phyloP scores from a whole-genome alignment of 352 stramenopile genomes.

The Thalassiosira hispida region DNA sequence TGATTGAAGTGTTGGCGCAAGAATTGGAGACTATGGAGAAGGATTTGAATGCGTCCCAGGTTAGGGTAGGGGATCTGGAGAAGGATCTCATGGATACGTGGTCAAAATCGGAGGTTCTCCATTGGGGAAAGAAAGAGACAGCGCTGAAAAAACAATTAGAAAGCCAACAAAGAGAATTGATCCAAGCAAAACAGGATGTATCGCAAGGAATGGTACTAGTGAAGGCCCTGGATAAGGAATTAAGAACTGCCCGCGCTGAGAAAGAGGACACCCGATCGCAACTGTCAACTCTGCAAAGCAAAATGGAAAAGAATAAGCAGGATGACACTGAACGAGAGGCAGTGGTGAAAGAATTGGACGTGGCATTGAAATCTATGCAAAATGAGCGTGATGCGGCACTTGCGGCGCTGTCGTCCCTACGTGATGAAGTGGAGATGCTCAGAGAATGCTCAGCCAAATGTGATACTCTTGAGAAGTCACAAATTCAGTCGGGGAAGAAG shows the following conservation, averaged over 20 bases:
- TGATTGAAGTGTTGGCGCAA: slow-evolving; percentile 37
- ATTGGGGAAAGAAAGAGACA: not conserved
- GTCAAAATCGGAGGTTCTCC: not conserved
- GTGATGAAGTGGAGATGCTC: slow-evolving; percentile 4
- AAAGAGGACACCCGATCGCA: slow-evolving; percentile 12
- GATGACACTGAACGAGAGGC: not conserved
- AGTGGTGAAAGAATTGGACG: not conserved
- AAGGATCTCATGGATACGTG: not conserved
- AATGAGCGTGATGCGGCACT: slow-evolving; percentile 11
- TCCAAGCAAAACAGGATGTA: slow-evolving; percentile 33
- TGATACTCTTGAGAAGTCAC: slow-evolving; percentile 27
- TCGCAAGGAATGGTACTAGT: slow-evolving; percentile 38
- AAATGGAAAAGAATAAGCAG: not conserved
- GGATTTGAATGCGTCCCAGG: slow-evolving; percentile 12
- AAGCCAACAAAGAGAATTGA: slow-evolving; percentile 15
- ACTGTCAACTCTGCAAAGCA: not conserved
- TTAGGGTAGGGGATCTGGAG: slow-evolving; percentile 3
- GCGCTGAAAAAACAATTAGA: slow-evolving; percentile 25
- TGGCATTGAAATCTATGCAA: not conserved
- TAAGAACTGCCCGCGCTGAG: slow-evolving; percentile 19
- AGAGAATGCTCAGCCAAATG: slow-evolving; percentile 6
- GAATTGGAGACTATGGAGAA: slow-evolving; percentile 34
- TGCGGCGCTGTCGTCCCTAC: not conserved
- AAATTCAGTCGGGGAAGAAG: slow-evolving; percentile 33
- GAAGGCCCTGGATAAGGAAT: slow-evolving; percentile 25